Evolutionary conservation across 805 yeast species (phyloP), one percentile per base, ranked within the genome.

Genomic region (Saturnispora dispora): DNA sequence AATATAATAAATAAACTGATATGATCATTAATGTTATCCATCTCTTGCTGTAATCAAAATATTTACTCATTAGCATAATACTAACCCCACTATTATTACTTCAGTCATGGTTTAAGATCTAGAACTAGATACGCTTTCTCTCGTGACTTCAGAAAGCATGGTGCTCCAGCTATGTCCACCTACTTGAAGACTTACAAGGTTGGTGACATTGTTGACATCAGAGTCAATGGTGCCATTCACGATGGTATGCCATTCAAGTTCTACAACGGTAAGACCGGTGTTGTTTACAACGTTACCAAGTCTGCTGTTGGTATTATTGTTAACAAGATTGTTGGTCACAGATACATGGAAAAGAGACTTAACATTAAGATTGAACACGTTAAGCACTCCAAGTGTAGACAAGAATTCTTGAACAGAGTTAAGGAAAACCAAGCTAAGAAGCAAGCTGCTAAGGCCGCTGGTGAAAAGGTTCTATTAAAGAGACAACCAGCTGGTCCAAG

Each of bases 211-310:
- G 99, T 93, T 71, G 99, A 93, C 78, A 90, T 93, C 82, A 91
- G 88, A 81, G 99, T 95, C 76, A 93, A 93, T 75, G 96, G 96
- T 83, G 82, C 99, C 65, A 81, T 90, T 82, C 98, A 93, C 76
- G 90, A 91, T 85, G 97, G 98, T 88, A 88, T 93, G 96, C 99
- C 99, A 75, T 96, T 88, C 89, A 93, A 93, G 82, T 90, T 81
- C 86, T 93, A 93, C 96, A 97, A 93, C 83, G 99, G 99, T 79
- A 93, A 90, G 85, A 93, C 99, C 64, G 99, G 99, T 85, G 88
- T 93, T 67, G 83, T 93, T 63, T 93, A 83, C 96, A 93, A 93
- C 84, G 95, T 93, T 65, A 91, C 99, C 85, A 93, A 88, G 83
- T 78, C 96, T 60, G 80, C 99, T 61, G 98, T 93, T 63, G 99